phyloP scores from a whole-genome alignment of 2,329 filamentous ascomycete species.

The Beauveria caledonica region DNA sequence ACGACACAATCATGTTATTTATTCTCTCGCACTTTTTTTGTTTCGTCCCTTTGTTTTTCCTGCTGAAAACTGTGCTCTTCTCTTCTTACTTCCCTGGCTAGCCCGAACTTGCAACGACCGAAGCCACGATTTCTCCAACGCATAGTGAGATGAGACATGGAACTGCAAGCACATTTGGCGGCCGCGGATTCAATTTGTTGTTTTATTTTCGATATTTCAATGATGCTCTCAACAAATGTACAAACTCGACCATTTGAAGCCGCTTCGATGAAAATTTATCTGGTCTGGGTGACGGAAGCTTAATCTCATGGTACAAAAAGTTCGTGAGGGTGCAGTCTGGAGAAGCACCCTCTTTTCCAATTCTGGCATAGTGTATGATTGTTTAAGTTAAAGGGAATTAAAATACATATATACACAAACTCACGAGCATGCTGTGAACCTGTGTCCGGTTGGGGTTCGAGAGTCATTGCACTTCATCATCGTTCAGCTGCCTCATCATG shows the following conservation, averaged over 20 bases:
- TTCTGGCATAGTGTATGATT: conserved; percentile 11
- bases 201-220: conserved; percentile 5
- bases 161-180: not conserved
- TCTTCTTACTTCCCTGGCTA: conserved; percentile 15
- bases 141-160: not conserved
- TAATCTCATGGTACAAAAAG: conserved; percentile 2
- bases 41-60: conserved; percentile 5
- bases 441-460: not conserved
- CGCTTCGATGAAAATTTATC: not conserved
- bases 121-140: not conserved
- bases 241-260: not conserved
- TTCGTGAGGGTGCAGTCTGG: not conserved
- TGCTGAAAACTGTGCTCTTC: conserved; percentile 9
- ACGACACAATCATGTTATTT: conserved; percentile 19
- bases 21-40: conserved; percentile 16
- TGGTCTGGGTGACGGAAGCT: not conserved
- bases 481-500: not conserved
- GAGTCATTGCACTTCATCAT: not conserved
- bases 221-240: not conserved
- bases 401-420: not conserved
- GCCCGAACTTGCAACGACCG: not conserved
- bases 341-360: not conserved
- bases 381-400: conserved; percentile 9
- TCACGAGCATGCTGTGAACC: not conserved
- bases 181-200: conserved; percentile 1